Evolutionary conservation across 1,284 basidiomycete species (phyloP).

Genomic region (Tilletia indica): DNA sequence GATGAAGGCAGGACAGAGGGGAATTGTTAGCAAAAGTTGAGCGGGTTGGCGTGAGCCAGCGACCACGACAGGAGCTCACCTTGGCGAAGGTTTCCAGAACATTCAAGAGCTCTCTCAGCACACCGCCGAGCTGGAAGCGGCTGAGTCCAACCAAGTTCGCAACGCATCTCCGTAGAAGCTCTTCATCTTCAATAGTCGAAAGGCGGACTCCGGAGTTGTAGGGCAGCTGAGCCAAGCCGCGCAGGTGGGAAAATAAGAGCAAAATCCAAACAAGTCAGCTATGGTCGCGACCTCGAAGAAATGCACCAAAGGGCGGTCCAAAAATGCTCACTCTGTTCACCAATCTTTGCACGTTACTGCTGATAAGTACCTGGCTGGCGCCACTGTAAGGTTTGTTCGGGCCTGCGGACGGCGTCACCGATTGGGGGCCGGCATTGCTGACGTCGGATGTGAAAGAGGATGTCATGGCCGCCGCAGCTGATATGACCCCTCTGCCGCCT

Average conservation of each 20-base stretch:
- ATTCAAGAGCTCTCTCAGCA: slow-evolving; percentile 43
- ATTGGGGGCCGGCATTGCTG: neutral
- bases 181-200: slow-evolving; percentile 41
- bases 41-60: neutral
- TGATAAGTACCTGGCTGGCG: slow-evolving; percentile 40
- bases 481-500: neutral
- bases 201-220: slow-evolving; percentile 44
- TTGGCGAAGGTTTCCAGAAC: slow-evolving; percentile 44
- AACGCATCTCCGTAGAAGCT: slow-evolving; percentile 42
- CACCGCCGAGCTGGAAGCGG: slow-evolving; percentile 36
- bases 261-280: neutral
- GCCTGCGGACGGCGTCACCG: neutral
- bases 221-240: slow-evolving; percentile 29
- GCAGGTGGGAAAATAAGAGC: neutral
- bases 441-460: slow-evolving; percentile 16
- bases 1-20: neutral
- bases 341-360: slow-evolving; percentile 45
- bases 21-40: neutral
- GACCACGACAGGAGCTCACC: slow-evolving; percentile 18
- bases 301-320: neutral
- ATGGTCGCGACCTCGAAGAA: neutral
- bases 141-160: slow-evolving; percentile 46
- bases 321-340: slow-evolving; percentile 33
- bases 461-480: slow-evolving; percentile 7
- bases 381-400: slow-evolving; percentile 6